A percentile compares a stretch with the other conserved stretches of the same genome.
Evolutionary conservation across 2,329 filamentous ascomycete genomes (phyloP).

Genomic region (Colletotrichum graminicola): DNA sequence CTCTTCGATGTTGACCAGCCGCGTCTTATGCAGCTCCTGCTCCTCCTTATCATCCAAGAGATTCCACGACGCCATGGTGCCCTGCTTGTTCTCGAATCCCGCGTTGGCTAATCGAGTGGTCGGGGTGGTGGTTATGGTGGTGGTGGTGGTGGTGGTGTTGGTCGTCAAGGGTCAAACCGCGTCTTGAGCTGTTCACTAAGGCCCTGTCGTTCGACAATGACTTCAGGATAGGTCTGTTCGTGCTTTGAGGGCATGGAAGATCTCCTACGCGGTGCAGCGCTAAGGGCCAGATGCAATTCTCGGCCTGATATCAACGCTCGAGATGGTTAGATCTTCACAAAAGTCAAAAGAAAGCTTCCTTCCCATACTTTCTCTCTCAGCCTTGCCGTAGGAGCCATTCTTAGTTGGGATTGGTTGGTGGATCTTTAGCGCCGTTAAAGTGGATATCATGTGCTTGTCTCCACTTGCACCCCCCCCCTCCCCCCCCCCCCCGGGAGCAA

Average conservation of each 20-base stretch:
- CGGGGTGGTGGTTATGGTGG: neutral
- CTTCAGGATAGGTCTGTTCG: neutral
- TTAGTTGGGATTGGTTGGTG: constrained; percentile 30
- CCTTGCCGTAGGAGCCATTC: constrained; percentile 32
- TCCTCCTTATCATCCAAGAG: constrained; percentile 82
- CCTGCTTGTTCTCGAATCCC: neutral
- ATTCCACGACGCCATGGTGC: constrained; percentile 66
- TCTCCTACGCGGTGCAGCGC: neutral
- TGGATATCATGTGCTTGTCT: neutral
- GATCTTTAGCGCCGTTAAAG: neutral
- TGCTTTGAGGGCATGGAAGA: no score
- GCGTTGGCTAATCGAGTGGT: neutral
- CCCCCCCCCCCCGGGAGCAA: constrained; percentile 10
- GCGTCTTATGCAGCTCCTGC: constrained; percentile 87
- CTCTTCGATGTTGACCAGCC: constrained; percentile 90
- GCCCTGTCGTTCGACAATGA: neutral
- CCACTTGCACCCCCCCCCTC: no score
- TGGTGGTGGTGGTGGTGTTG: neutral
- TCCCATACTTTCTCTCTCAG: constrained; percentile 21
- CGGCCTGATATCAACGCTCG: neutral
- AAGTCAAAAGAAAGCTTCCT: constrained; percentile 25
- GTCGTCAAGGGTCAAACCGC: neutral
- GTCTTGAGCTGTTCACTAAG: neutral
- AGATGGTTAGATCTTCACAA: neutral
- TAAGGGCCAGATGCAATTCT: neutral